Percentiles rank a stretch among this genome's conserved stretches.
These are phyloP conservation scores for Chlamydomonas sp. DNA, from an alignment of 139 green algal genomes.

Conservation along the genomic window DNA sequence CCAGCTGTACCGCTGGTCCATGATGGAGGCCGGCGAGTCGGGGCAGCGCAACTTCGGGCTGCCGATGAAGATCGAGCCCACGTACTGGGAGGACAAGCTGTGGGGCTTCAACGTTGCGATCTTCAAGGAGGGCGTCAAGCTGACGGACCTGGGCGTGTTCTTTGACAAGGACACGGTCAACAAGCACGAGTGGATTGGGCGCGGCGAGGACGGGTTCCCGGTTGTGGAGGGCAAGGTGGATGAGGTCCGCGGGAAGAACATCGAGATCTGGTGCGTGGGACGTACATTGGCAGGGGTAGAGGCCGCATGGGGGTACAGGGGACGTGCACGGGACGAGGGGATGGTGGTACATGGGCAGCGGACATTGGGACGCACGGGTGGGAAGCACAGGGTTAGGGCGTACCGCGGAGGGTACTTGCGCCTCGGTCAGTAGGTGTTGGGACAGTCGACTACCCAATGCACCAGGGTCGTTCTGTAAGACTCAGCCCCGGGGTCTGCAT, in stretches of 20 bases:
- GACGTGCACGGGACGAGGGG: too few relatives aligned
- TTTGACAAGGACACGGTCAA: conserved; percentile 71
- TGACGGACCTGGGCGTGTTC: conserved; percentile 69
- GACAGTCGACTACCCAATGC: too few relatives aligned
- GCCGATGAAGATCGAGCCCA: conserved; percentile 67
- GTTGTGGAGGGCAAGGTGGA: conserved; percentile 74
- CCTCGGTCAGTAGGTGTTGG: too few relatives aligned
- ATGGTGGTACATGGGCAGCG: too few relatives aligned
- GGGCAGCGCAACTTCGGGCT: conserved; percentile 78
- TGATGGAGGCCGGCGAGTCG: conserved; percentile 73
- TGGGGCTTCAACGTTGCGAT: conserved; percentile 81
- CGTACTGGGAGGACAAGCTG: conserved; percentile 48
- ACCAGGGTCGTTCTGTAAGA: too few relatives aligned
- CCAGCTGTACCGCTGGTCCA: conserved; percentile 80
- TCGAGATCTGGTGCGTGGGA: conserved; percentile 75
- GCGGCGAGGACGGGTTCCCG: conserved; percentile 81
- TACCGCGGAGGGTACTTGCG: too few relatives aligned
- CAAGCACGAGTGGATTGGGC: conserved; percentile 84
- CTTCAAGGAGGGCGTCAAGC: conserved; percentile 72
- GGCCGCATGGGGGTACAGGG: background rate
- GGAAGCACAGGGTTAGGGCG: too few relatives aligned
- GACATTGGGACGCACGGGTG: too few relatives aligned
- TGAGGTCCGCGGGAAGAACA: conserved; percentile 76
- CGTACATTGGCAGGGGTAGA: background rate
- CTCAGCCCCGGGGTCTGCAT: too few relatives aligned